Percentiles rank a stretch among this genome's conserved stretches.
phyloP scores from a whole-genome alignment of 148 eudicot species.

The Rhododendron griersonianum region DNA sequence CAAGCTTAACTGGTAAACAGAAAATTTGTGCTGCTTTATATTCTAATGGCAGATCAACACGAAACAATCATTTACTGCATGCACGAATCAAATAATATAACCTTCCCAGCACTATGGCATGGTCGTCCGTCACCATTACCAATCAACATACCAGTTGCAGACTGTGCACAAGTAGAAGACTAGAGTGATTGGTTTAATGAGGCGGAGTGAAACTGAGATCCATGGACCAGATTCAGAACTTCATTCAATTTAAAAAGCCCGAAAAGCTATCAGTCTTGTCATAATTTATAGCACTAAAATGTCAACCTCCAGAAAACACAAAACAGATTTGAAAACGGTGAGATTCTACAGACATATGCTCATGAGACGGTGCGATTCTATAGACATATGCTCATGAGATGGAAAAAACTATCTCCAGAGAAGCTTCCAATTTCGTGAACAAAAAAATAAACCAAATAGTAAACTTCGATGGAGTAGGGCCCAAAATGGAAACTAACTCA shows the following conservation, averaged over 20 bases:
- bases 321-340: neutral
- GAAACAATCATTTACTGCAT: neutral
- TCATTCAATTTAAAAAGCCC: neutral
- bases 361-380: neutral
- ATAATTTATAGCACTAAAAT: neutral
- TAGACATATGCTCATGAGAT: neutral
- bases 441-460: neutral
- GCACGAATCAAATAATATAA: neutral
- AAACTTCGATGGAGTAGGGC: neutral
- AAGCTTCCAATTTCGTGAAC: neutral
- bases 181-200: neutral
- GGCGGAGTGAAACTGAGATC: neutral
- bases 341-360: neutral
- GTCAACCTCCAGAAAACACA: neutral
- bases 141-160: neutral
- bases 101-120: neutral
- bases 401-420: neutral
- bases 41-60: neutral
- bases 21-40: neutral
- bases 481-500: neutral
- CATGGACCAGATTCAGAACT: neutral
- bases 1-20: slow-evolving; percentile 2
- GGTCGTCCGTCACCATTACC: neutral
- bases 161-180: neutral
- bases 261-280: neutral